Conservation (phyloP, 331 rosid species). For the Quercus tomentella region DNA sequence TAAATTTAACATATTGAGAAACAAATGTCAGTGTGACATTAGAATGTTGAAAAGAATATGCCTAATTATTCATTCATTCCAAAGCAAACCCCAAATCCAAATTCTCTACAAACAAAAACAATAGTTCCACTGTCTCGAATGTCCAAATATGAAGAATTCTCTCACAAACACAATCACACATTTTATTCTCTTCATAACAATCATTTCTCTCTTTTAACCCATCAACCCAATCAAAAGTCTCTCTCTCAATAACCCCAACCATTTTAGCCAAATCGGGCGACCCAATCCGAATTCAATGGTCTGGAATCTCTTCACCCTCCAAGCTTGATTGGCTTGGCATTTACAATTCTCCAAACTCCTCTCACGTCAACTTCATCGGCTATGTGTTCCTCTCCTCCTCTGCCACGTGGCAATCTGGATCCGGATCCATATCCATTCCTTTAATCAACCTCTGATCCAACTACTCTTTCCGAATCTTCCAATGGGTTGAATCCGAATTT, state of each 20-base stretch:
- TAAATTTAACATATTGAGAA: background rate
- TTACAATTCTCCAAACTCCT: slow-evolving; percentile 67
- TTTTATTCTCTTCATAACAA: background rate
- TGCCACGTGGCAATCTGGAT: slow-evolving; percentile 57
- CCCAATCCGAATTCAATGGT: slow-evolving; percentile 49
- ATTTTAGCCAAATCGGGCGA: slow-evolving; percentile 53
- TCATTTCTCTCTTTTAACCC: slow-evolving; percentile 7
- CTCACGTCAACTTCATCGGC: slow-evolving; percentile 60
- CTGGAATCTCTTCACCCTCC: slow-evolving; percentile 62
- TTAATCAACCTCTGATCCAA: slow-evolving; percentile 63
- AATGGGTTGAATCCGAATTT: slow-evolving; percentile 63
- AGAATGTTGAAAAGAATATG: background rate
- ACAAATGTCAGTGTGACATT: background rate
- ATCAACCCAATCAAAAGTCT: slow-evolving; percentile 29
- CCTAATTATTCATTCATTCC: background rate
- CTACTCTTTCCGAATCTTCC: slow-evolving; percentile 81
- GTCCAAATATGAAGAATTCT: background rate
- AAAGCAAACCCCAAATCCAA: background rate
- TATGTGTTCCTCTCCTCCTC: slow-evolving; percentile 64
- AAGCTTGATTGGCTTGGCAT: slow-evolving; percentile 77
- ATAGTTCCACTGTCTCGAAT: background rate
- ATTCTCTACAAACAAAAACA: too few relatives aligned
- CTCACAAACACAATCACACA: background rate
- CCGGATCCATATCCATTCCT: slow-evolving; percentile 52
- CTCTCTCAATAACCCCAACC: slow-evolving; percentile 38